A percentile compares a stretch with the other conserved stretches of the same genome.
Evolutionary conservation across 768 basidiomycete genomes (phyloP).

Genomic region (Saitozyma sp.): DNA sequence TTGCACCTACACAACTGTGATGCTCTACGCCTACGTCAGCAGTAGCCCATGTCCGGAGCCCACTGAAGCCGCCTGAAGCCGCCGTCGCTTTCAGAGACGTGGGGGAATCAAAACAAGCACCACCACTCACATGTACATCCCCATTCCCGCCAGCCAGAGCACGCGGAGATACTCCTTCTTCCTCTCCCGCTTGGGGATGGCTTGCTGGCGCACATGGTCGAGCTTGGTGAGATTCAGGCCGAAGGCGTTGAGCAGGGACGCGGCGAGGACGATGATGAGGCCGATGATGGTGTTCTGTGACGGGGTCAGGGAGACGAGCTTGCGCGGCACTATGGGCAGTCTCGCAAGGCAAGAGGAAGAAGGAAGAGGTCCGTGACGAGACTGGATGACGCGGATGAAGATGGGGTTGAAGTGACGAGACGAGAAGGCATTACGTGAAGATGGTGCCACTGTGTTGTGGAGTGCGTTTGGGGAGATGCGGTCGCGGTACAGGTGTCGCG

Average conservation of each 20-base stretch:
- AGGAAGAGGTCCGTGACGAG: no score
- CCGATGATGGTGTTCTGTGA: slow-evolving; percentile 54
- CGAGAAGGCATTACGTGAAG: no score
- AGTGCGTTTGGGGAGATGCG: no score
- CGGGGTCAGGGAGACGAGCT: no score
- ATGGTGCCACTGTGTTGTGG: no score
- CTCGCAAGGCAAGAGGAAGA: no score
- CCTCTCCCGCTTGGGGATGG: slow-evolving; percentile 71
- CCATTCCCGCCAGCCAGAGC: slow-evolving; percentile 84
- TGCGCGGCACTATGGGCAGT: no score
- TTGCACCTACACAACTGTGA: slow-evolving; percentile 41
- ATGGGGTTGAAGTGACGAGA: no score
- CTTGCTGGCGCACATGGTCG: slow-evolving; percentile 69
- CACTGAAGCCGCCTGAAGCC: background rate
- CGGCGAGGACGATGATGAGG: slow-evolving; percentile 76
- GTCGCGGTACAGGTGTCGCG: background rate
- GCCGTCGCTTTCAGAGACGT: background rate
- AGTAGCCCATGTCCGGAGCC: slow-evolving; percentile 6
- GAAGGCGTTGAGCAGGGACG: slow-evolving; percentile 59
- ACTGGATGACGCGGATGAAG: no score
- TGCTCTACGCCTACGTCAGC: slow-evolving; percentile 20
- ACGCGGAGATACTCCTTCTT: slow-evolving; percentile 77
- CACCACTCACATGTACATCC: slow-evolving; percentile 78
- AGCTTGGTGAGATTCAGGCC: slow-evolving; percentile 94
- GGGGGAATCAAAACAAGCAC: background rate